Base-by-base conservation (phyloP, 768 basidiomycete species). In the Mycena sanguinolenta region DNA sequence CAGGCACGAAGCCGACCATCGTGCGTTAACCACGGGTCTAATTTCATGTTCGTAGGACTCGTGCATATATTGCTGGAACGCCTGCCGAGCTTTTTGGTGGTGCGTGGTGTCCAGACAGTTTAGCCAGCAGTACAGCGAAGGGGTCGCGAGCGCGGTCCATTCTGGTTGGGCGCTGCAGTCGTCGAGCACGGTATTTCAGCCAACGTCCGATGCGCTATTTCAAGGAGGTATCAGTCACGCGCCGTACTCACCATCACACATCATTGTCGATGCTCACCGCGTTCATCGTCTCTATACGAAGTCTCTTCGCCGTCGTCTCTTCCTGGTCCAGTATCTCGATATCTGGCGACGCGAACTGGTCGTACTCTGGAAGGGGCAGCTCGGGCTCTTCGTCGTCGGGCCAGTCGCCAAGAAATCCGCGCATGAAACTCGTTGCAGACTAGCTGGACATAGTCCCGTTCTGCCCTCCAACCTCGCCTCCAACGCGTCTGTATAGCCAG, bases 61-160 rank as follows among this genome's bases (percentile, higher is more conserved):
- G 52, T 27, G 52, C 52, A 53, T 53, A 53, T 53, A 53, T 27
- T 53, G 52, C 52, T 53, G 52, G 23, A 53, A 53, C 25, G 25
- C 52, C 46, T 49, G 46, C 14, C 46, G 46, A 49, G 46, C 46
- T 21, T 49, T 49, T n/a, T n/a, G n/a, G n/a, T 9, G 46, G 46
- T 27, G 52, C 17, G 54, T 17, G 19, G 7, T 57, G 10, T 12
- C 54, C 54, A 21, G 54, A 6, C 6, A 60, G 58, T 46, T 60
- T 60, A 17, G 27, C 38, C 13, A 60, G 25, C 5, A 44, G 28
- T 6, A 60, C 21, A 3, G 58, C 58, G 39, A 38, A 60, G 6
- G 58, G 58, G 30, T 60, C 58, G 9, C 42, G 39, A 6, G 39
- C 30, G n/a, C n/a, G n/a, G n/a, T n/a, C n/a, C n/a, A n/a, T n/a